These are phyloP conservation scores for Leersia perrieri DNA, from an alignment of 176 grass and related monocot genomes.

Conservation along the genomic window DNA sequence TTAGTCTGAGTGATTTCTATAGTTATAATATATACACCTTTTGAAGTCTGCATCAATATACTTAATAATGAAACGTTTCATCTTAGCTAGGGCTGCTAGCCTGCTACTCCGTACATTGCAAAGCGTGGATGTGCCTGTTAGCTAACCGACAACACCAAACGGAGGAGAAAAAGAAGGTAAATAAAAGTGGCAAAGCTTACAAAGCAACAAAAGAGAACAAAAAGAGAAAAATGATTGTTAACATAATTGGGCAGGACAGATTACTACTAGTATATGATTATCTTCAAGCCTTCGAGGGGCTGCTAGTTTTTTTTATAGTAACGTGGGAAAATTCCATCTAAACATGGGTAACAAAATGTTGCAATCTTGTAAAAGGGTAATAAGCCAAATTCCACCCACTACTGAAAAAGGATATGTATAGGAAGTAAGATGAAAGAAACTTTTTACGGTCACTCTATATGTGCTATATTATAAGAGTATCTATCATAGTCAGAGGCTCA, in stretches of 20 bases:
- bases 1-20: not conserved
- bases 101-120: no score
- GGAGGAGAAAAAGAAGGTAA: not conserved
- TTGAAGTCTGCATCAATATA: not conserved
- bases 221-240: slow-evolving; percentile 10
- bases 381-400: slow-evolving; percentile 7
- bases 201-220: slow-evolving; percentile 34
- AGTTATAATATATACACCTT: not conserved
- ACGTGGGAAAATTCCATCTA: not conserved
- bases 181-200: not conserved
- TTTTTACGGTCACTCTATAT: not conserved
- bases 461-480: no score
- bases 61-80: not conserved
- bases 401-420: not conserved
- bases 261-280: slow-evolving; percentile 18
- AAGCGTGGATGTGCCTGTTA: not conserved
- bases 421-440: not conserved
- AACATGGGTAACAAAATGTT: not conserved
- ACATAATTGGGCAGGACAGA: slow-evolving; percentile 9
- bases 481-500: no score
- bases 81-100: not conserved
- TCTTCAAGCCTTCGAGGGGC: not conserved
- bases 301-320: not conserved
- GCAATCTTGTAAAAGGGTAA: not conserved
- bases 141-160: slow-evolving; percentile 1